Evolutionary conservation across 129 eudicot genomes (phyloP), one percentile per base, ranked within the genome.

Genomic region (Artemisia tridentata): DNA sequence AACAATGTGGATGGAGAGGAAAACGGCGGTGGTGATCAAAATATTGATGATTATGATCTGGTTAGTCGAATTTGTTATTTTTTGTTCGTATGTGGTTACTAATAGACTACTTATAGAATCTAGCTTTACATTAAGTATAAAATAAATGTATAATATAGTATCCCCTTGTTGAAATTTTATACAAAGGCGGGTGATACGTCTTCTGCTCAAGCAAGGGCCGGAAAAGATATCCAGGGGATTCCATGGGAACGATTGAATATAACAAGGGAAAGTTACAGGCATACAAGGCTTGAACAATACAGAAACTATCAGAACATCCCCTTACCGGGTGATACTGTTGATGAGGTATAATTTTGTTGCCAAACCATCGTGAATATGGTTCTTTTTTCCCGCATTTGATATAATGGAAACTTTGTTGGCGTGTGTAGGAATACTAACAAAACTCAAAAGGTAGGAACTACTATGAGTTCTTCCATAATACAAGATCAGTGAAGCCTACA

Each of bases 141-240:
- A 20, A 20, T 23, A 23, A 23, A 23, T 23, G 2, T 23, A 23
- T 23, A 1, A 2, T 23, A 23, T 23, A 23, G 27, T 23, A 23
- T 23, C 3, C 27, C 27, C 27, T 23, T 23, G 27, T 23, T 23
- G 27, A 23, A 23, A 2, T 23, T 23, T 27, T 70, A 17, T 21
- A 23, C 8, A 27, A 61, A 51, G 65, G 60, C 15, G 53, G n/a
- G n/a, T 13, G 54, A 49, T 49, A 49, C 54, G 54, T 2, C 54
- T 1, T 49, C n/a, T 73, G 83, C 77, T 72, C 83, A 83, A 80
- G 90, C 95, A 46, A 82, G 90, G 60, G 73, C 67, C 75, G 95
- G 90, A 23, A 87, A 81, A 75, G 93, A 87, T 69, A 81, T 87
- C 50, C 93, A 87, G 63, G 89, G 93, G 7, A 82, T 85, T 68